Evolutionary conservation across 148 eudicot genomes (phyloP).

Genomic region (Cornus kousa): DNA sequence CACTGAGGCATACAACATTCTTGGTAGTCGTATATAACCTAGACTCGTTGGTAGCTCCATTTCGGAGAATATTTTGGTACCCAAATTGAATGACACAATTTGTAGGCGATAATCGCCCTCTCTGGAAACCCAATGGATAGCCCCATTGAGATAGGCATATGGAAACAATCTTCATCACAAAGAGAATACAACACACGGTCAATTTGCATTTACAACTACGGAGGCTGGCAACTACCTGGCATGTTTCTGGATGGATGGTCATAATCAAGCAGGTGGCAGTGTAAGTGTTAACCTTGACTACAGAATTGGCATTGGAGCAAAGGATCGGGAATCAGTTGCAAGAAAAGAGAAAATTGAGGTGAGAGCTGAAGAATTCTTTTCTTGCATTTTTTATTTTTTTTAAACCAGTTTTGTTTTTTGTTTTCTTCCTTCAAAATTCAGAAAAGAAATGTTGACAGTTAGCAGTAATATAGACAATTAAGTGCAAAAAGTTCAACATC

Average conservation of each 20-base stretch:
- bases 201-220: too few relatives aligned
- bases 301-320: conserved; percentile 88
- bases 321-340: conserved; percentile 93
- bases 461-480: background rate
- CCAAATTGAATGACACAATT: too few relatives aligned
- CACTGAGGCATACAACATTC: too few relatives aligned
- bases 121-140: too few relatives aligned
- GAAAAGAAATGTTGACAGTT: background rate
- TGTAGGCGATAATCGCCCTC: too few relatives aligned
- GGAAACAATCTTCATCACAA: too few relatives aligned
- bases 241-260: conserved; percentile 67
- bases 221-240: conserved; percentile 80
- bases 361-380: background rate
- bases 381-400: conserved; percentile 8
- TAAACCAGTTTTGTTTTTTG: background rate
- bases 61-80: too few relatives aligned
- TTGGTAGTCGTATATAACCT: too few relatives aligned
- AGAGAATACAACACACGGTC: too few relatives aligned
- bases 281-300: conserved; percentile 75
- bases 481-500: background rate
- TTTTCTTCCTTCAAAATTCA: background rate
- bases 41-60: too few relatives aligned
- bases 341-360: conserved; percentile 86
- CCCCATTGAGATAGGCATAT: too few relatives aligned
- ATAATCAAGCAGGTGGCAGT: conserved; percentile 35